Conservation (phyloP, 768 basidiomycete genomes). For the Boletus pseudo-olivaceus region DNA sequence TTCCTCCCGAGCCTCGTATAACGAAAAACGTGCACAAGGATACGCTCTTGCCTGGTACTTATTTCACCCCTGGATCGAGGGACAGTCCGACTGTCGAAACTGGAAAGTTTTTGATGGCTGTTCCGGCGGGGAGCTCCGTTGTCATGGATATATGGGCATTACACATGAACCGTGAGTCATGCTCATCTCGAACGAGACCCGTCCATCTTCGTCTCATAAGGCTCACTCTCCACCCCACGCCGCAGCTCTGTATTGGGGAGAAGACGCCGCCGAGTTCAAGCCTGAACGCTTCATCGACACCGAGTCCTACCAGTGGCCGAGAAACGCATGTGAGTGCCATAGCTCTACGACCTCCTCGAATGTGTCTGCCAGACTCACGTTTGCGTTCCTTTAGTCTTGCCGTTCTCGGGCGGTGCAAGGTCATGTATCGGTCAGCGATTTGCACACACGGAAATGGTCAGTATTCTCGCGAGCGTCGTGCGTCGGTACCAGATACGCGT, state of each 20-base stretch:
- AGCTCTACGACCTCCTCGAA: not conserved
- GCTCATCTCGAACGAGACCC: not conserved
- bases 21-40: conserved; percentile 35
- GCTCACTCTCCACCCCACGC: not conserved
- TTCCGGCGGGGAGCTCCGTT: conserved; percentile 39
- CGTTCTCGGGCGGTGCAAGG: conserved; percentile 45
- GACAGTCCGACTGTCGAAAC: conserved; percentile 16
- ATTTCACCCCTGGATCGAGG: conserved; percentile 31
- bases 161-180: conserved; percentile 43
- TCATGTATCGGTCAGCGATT: conserved; percentile 51
- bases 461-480: conserved; percentile 42
- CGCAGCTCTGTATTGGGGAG: conserved; percentile 50
- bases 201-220: not conserved
- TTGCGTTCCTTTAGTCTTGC: conserved; percentile 31
- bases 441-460: conserved; percentile 39
- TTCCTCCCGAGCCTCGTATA: conserved; percentile 37
- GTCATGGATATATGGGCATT: conserved; percentile 41
- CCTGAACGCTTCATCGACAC: conserved; percentile 52
- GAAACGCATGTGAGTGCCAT: conserved; percentile 42
- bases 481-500: conserved; percentile 40
- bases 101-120: conserved; percentile 30
- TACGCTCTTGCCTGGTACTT: conserved; percentile 32
- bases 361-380: not conserved
- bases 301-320: conserved; percentile 47
- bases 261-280: conserved; percentile 41